phyloP scores from a whole-genome alignment of 331 rosid species.

The Acacia concinna region DNA sequence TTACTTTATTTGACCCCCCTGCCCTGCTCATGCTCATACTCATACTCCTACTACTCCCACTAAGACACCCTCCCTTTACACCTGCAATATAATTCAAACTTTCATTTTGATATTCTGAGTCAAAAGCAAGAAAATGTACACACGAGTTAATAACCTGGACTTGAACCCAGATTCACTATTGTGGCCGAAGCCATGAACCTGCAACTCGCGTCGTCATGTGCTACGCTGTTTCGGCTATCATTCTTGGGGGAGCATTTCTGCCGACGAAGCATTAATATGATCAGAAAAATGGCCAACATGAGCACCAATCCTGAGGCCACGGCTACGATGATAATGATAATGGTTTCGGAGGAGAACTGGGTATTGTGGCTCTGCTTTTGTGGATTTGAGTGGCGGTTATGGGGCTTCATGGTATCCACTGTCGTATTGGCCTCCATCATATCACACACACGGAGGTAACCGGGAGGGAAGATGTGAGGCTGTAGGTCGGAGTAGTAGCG shows the following conservation, averaged over 20 bases:
- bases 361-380: slow-evolving; percentile 35
- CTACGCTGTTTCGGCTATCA: slow-evolving; percentile 29
- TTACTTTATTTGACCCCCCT: slow-evolving; percentile 42
- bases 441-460: slow-evolving; percentile 20
- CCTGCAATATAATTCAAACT: slow-evolving; percentile 45
- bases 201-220: slow-evolving; percentile 46
- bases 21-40: slow-evolving; percentile 39
- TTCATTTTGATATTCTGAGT: background rate
- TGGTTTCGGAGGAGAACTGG: slow-evolving; percentile 53
- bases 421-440: slow-evolving; percentile 63
- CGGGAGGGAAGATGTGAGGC: slow-evolving; percentile 10
- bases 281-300: slow-evolving; percentile 43
- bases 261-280: slow-evolving; percentile 57
- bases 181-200: slow-evolving; percentile 57
- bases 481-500: background rate
- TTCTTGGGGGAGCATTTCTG: slow-evolving; percentile 48
- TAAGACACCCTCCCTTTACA: slow-evolving; percentile 76
- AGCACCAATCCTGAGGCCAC: slow-evolving; percentile 32
- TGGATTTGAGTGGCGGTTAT: slow-evolving; percentile 35
- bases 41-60: slow-evolving; percentile 52
- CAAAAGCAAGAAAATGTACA: background rate
- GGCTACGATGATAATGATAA: slow-evolving; percentile 48
- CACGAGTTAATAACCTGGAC: slow-evolving; percentile 63
- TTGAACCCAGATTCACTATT: slow-evolving; percentile 46
- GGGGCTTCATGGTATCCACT: slow-evolving; percentile 31